Base-by-base conservation (phyloP, 2,329 filamentous ascomycete genomes). In the Orbilia javanica region DNA sequence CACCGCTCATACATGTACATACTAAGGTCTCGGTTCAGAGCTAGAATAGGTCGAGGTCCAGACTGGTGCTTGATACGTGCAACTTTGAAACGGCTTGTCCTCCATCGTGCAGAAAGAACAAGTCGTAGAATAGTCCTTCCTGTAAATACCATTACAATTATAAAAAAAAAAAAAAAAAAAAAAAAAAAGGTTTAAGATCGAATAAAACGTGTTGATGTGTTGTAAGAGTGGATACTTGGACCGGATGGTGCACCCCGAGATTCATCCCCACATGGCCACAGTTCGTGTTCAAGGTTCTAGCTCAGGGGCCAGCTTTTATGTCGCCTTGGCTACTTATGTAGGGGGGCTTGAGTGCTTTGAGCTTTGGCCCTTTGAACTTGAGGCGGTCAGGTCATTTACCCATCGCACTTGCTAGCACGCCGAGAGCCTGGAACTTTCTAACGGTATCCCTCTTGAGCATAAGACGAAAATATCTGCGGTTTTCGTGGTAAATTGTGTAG, bases 391-490 rank as follows among this genome's bases (percentile, higher is more conserved):
- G 11, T 53, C 55, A 60, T 60, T 60, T 60, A 39, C 2, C 34
- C 55, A 27, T 60, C 55, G 55, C 55, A 27, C 31, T 39, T 42
- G 55, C 55, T 60, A 60, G 4, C 8, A 60, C 11, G 31, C 55
- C 55, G 0, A 57, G 22, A 1, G 18, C 60, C 22, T 34, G 46
- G 6, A 53, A 48, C 5, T 29, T 50, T 18, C 50, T 68, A 15
- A 52, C 27, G 0, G 71, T 75, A 6, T 75, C 39, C 31, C 44
- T 68, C 11, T 53, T 63, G 8, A 75, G 20, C 29, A 68, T 68
- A 4, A 55, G 64, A 7, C 71, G 71, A 36, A 75, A 75, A 42
- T 75, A 75, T 13, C 50, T 75, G 22, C 55, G 60, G 13, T 75
- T 53, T 1, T 64, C 3, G 34, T 55, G 39, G 22, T 63, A 75